Evolutionary conservation across 495 filamentous ascomycete species (phyloP).

Genomic region (Talaromyces nanjingensis): DNA sequence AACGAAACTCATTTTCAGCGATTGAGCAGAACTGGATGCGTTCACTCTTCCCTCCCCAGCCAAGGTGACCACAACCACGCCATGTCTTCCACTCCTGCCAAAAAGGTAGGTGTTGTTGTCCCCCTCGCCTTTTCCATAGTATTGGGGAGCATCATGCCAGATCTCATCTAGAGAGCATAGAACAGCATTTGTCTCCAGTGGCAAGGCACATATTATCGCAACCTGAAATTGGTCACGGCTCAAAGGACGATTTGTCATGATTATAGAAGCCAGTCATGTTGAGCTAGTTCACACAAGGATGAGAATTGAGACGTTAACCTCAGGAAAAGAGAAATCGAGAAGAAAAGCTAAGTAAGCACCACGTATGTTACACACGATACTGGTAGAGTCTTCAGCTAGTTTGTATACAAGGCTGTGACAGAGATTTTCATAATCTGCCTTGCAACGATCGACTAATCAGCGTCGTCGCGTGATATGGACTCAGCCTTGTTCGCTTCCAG

Average conservation of each 20-base stretch:
- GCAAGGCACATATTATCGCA: slow-evolving; percentile 23
- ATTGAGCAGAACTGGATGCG: slow-evolving; percentile 14
- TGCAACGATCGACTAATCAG: background rate
- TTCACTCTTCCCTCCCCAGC: slow-evolving; percentile 16
- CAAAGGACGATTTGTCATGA: slow-evolving; percentile 3
- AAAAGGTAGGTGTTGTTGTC: slow-evolving; percentile 22
- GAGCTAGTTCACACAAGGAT: background rate
- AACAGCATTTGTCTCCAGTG: slow-evolving; percentile 22
- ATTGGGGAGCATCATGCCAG: slow-evolving; percentile 8
- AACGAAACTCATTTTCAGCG: slow-evolving; percentile 14
- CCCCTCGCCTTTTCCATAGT: slow-evolving; percentile 13
- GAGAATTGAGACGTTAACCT: no score
- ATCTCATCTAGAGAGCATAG: slow-evolving; percentile 19
- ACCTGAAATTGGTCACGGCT: slow-evolving; percentile 17
- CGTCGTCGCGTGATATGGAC: background rate
- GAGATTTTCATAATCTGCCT: background rate
- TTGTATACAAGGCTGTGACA: background rate
- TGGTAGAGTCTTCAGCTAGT: no score
- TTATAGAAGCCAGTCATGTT: background rate
- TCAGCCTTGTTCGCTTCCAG: background rate
- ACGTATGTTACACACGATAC: background rate
- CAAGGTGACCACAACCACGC: slow-evolving; percentile 21
- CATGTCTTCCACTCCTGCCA: slow-evolving; percentile 18
- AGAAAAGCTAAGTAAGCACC: background rate
- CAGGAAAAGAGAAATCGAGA: background rate